Percentiles rank a stretch among this genome's conserved stretches.
phyloP scores from a whole-genome alignment of 192 early-diverging fungal genomes.

The Mortierella hygrophila region DNA sequence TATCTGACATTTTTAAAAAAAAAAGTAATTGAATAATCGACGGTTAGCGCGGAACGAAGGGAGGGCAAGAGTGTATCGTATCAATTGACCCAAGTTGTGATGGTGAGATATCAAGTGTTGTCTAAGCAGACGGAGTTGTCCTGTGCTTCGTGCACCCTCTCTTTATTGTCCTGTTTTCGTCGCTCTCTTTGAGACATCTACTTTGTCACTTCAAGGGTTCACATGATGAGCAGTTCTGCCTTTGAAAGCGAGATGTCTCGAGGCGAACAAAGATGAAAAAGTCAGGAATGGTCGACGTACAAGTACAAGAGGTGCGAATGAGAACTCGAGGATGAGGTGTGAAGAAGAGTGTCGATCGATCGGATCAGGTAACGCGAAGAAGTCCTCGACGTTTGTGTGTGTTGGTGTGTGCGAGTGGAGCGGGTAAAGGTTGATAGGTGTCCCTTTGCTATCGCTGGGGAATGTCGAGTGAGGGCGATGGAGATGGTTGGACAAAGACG shows the following conservation, averaged over 20 bases:
- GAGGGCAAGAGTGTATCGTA: background rate
- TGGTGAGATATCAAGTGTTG: background rate
- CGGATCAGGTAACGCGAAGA: background rate
- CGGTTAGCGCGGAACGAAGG: background rate
- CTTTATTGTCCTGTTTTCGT: background rate
- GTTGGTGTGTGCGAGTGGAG: background rate
- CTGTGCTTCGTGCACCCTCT: background rate
- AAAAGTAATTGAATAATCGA: background rate
- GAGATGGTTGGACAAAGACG: background rate
- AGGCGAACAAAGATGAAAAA: background rate
- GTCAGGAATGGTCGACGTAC: background rate
- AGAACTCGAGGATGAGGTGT: background rate
- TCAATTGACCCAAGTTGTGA: background rate
- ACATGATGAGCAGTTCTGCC: background rate
- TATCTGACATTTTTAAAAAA: background rate
- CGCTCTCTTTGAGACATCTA: too few species aligned
- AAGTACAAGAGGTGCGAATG: background rate
- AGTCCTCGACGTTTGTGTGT: background rate
- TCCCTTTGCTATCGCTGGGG: background rate
- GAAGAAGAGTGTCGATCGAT: background rate
- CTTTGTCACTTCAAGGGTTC: background rate
- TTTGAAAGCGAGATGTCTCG: background rate
- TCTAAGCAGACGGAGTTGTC: background rate
- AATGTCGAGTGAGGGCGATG: background rate
- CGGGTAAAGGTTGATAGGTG: background rate